Conservation (phyloP, 768 basidiomycete genomes). For the Tulasnella sp. region DNA sequence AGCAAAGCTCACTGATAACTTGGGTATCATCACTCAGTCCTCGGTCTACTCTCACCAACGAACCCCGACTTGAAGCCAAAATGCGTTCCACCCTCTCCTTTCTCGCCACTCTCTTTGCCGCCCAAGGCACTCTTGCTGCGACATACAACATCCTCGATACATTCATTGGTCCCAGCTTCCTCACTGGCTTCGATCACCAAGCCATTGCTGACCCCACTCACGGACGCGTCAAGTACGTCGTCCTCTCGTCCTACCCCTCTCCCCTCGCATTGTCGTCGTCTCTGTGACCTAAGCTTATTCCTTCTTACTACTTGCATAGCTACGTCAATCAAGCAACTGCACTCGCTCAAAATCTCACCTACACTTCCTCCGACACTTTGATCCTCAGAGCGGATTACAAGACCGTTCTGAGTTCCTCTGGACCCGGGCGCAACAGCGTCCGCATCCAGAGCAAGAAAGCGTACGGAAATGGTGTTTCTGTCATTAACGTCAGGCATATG, state of each 20-base stretch:
- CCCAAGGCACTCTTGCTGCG: constrained; percentile 16
- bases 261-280: no score
- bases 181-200: constrained; percentile 28
- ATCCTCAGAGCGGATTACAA: constrained; percentile 60
- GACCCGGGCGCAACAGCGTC: constrained; percentile 63
- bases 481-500: constrained; percentile 62
- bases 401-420: constrained; percentile 52
- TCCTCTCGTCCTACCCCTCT: not conserved
- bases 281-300: not conserved
- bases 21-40: not conserved
- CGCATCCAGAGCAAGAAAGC: constrained; percentile 57
- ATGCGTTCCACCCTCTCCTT: constrained; percentile 1
- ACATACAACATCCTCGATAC: constrained; percentile 32
- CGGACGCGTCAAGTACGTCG: constrained; percentile 37
- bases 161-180: constrained; percentile 31
- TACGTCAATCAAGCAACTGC: constrained; percentile 57
- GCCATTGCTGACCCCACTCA: constrained; percentile 36
- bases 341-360: constrained; percentile 59
- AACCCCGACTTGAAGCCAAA: not conserved
- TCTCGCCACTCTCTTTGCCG: not conserved
- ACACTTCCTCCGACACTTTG: constrained; percentile 50
- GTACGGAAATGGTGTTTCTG: constrained; percentile 57
- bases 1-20: constrained; percentile 11
- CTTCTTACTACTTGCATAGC: constrained; percentile 42
- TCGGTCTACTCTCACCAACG: not conserved